phyloP scores from a whole-genome alignment of 345 rosid genomes.

The Microthlaspi erraticum region DNA sequence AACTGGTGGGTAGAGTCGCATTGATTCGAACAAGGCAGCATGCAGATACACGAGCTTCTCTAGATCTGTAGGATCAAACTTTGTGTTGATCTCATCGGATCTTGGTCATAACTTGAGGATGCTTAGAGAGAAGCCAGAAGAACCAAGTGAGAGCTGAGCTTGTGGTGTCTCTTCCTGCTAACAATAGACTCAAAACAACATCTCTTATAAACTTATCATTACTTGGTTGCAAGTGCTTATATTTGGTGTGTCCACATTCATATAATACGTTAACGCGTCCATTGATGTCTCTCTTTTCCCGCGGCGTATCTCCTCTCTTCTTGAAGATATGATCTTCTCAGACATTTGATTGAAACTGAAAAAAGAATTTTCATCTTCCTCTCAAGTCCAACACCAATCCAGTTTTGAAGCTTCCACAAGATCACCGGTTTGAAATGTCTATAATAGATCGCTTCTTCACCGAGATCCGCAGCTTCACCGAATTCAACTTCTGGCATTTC shows the following conservation, averaged over 20 bases:
- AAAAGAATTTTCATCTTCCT: conserved; percentile 8
- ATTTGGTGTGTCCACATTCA: conserved; percentile 27
- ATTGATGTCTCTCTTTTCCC: background rate
- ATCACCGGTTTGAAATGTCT: conserved; percentile 14
- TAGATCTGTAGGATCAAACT: conserved; percentile 34
- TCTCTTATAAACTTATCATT: conserved; percentile 48
- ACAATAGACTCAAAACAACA: conserved; percentile 32
- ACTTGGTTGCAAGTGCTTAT: conserved; percentile 17
- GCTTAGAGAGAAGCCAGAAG: conserved; percentile 40
- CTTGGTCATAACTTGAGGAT: conserved; percentile 44
- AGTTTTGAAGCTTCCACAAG: conserved; percentile 29
- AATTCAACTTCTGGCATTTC: background rate
- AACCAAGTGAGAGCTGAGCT: too few relatives aligned
- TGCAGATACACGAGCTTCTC: conserved; percentile 46
- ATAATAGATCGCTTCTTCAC: conserved; percentile 14
- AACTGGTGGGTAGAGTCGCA: conserved; percentile 46
- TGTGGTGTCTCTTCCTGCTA: conserved; percentile 54
- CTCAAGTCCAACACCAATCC: conserved; percentile 14
- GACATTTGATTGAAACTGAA: too few relatives aligned
- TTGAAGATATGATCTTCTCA: too few relatives aligned
- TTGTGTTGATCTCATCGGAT: conserved; percentile 33
- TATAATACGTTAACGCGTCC: conserved; percentile 17
- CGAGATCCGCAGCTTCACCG: conserved; percentile 5
- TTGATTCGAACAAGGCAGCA: conserved; percentile 37
- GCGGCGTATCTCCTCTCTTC: too few relatives aligned